Conservation (phyloP, 176 grass and related monocot genomes). For the Pharus latifolius region DNA sequence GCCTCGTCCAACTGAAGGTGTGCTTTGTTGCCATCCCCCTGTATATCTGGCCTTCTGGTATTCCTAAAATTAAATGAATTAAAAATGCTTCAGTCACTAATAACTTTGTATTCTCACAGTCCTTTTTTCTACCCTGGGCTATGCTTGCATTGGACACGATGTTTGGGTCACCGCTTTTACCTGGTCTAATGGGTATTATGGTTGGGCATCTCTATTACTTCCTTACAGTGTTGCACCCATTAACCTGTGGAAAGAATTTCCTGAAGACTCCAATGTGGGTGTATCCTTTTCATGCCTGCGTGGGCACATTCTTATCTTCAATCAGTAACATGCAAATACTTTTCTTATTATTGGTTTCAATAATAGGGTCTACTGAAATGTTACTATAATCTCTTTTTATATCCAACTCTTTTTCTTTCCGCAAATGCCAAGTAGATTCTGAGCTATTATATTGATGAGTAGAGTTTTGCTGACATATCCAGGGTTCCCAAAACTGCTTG, state of each 20-base stretch:
- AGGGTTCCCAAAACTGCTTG: too few relatives aligned
- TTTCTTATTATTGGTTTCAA: neutral
- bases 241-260: constrained; percentile 65
- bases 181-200: constrained; percentile 69
- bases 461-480: too few relatives aligned
- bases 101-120: constrained; percentile 37
- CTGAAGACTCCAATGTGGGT: constrained; percentile 90
- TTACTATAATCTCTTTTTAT: neutral
- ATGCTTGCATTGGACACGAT: constrained; percentile 83
- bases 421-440: too few relatives aligned
- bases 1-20: constrained; percentile 78
- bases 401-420: too few relatives aligned
- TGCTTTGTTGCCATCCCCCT: neutral
- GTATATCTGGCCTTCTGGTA: neutral
- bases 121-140: constrained; percentile 96
- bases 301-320: neutral
- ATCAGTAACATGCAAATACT: neutral
- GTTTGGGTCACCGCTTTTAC: constrained; percentile 60
- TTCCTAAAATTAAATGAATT: neutral
- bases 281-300: constrained; percentile 64
- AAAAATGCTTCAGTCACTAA: neutral
- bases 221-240: constrained; percentile 73
- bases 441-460: neutral
- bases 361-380: neutral
- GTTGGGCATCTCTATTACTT: constrained; percentile 94